Evolutionary conservation across 345 rosid species (phyloP), one percentile per base, ranked within the genome.

Genomic region (Eucalyptus camaldulensis): DNA sequence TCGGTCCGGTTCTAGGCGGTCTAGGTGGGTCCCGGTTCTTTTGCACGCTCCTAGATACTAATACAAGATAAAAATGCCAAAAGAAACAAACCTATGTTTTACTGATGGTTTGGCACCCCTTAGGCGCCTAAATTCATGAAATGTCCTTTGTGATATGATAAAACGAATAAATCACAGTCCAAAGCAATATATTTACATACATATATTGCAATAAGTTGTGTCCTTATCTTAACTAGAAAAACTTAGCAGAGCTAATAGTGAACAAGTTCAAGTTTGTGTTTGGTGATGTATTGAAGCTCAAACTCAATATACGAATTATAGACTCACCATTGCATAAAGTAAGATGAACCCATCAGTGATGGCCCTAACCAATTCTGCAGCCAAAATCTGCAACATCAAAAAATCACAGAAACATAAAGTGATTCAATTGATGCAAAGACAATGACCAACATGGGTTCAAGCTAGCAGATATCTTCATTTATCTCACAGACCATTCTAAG

Each of bases 311-410:
- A 54, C 53, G 29, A 25, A 62, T 87, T 25, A 86, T 49, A 33
- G 43, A 91, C 95, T 93, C 90, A 98, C 99, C 99, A 97, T 92
- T 97, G 98, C 97, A 94, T 96, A 90, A 93, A 95, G 89, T 96
- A 94, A 45, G 99, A 95, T 88, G 99, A 95, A 90, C 96, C 99
- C 88, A 94, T 92, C 91, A 96, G 91, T 53, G 99, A 98, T 40
- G 99, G 99, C 90, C 99, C 99, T 89, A 95, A 95, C 99, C 99
- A 98, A 90, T 98, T 96, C 92, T 98, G 99, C 90, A 98, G 94
- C 99, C 99, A 98, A 92, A 98, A 97, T 90, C 99, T 98, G 99
- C 94, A 91, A 90, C 88, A 90, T 72, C 86, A 94, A 45, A 86
- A 67, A 31, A 40, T 22, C 72, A 45, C 13, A 21, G 19, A 89